Evolutionary conservation across 805 yeast genomes (phyloP).

Genomic region (Nakazawaea anatomiae): DNA sequence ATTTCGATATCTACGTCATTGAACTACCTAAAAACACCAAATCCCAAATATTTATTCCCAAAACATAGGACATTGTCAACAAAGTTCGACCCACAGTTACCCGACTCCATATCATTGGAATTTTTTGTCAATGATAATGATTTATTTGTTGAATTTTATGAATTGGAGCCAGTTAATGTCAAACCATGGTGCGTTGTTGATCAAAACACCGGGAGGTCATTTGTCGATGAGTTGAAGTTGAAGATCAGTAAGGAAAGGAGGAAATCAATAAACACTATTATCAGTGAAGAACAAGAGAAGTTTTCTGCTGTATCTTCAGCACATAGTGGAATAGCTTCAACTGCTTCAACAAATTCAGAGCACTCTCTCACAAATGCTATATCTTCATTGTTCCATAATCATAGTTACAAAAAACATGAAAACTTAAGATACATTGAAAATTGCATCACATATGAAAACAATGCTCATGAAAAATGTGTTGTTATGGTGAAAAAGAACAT

Average conservation of each 20-base stretch:
- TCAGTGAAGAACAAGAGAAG: constrained; percentile 28
- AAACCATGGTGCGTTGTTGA: constrained; percentile 61
- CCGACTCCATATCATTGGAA: constrained; percentile 47
- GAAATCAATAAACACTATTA: constrained; percentile 30
- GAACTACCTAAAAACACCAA: constrained; percentile 41
- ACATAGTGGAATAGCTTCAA: constrained; percentile 10
- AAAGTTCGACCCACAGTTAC: constrained; percentile 41
- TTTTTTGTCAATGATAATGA: constrained; percentile 57
- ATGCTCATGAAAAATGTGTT: constrained; percentile 30
- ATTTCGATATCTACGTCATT: constrained; percentile 29
- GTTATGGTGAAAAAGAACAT: constrained; percentile 57
- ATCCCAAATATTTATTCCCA: constrained; percentile 54
- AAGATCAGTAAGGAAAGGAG: constrained; percentile 42
- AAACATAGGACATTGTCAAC: constrained; percentile 32
- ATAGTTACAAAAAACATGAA: constrained; percentile 19
- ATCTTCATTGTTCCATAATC: constrained; percentile 27
- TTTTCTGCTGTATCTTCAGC: no score
- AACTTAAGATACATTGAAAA: constrained; percentile 48
- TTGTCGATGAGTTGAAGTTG: constrained; percentile 53
- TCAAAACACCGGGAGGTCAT: constrained; percentile 37
- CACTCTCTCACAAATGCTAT: constrained; percentile 21
- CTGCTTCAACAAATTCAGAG: constrained; percentile 16
- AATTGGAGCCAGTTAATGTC: constrained; percentile 41
- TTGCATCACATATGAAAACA: constrained; percentile 52
- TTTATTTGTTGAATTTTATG: constrained; percentile 52